Evolutionary conservation across 2,329 filamentous ascomycete species (phyloP).

Genomic region (Zelopaecilomyces penicillatus): DNA sequence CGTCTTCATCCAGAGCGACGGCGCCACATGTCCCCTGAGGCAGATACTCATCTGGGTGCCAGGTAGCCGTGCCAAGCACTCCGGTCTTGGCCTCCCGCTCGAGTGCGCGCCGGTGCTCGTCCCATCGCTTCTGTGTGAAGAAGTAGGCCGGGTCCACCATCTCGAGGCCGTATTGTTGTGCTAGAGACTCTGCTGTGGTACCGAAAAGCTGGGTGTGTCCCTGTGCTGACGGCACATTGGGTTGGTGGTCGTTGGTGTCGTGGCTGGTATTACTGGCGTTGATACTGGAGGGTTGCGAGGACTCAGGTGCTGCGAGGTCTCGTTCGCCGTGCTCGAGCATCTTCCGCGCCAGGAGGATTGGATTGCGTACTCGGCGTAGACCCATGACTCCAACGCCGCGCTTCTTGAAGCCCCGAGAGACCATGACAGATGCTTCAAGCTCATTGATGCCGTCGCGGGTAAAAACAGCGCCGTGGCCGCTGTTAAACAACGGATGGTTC

Average conservation of each 20-base stretch:
- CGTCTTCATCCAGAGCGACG: conserved; percentile 69
- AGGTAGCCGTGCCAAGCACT: conserved; percentile 33
- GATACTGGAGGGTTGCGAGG: background rate
- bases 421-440: conserved; percentile 82
- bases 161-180: conserved; percentile 59
- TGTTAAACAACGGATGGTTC: conserved; percentile 76
- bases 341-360: conserved; percentile 63
- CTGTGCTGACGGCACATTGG: conserved; percentile 49
- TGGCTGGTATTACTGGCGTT: conserved; percentile 8
- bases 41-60: conserved; percentile 57
- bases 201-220: conserved; percentile 65
- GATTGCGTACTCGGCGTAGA: conserved; percentile 66
- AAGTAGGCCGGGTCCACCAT: conserved; percentile 65
- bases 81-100: conserved; percentile 37
- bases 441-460: conserved; percentile 76
- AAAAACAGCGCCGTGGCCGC: conserved; percentile 76
- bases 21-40: conserved; percentile 81
- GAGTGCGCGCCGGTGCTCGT: conserved; percentile 60
- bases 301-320: conserved; percentile 39
- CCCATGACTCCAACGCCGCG: conserved; percentile 71
- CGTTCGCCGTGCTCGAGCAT: conserved; percentile 60
- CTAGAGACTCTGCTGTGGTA: conserved; percentile 59
- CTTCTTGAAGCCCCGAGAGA: conserved; percentile 63
- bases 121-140: conserved; percentile 70
- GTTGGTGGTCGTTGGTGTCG: conserved; percentile 6